Evolutionary conservation across 495 filamentous ascomycete species (phyloP).

Genomic region (Penicillium canescens): DNA sequence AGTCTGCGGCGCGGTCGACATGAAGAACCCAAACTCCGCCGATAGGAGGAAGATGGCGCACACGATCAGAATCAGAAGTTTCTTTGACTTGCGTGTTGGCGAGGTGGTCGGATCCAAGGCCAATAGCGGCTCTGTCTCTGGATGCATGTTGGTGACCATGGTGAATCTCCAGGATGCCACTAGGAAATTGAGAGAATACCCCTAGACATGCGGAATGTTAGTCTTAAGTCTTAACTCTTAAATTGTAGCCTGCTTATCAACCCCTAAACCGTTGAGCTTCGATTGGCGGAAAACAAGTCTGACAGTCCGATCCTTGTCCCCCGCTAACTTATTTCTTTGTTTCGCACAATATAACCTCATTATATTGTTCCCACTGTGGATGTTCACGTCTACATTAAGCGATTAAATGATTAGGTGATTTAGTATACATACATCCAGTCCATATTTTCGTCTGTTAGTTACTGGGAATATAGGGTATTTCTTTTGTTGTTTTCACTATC

Average conservation of each 20-base stretch:
- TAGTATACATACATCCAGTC: too few relatives aligned
- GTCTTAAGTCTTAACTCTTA: too few relatives aligned
- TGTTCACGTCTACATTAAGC: too few relatives aligned
- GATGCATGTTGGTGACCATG: background rate
- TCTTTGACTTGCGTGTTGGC: conserved; percentile 9
- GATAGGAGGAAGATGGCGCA: conserved; percentile 19
- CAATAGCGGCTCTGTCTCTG: conserved; percentile 1
- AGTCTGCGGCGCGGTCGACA: conserved; percentile 33
- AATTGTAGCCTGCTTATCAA: background rate
- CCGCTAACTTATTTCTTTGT: background rate
- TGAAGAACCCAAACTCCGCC: conserved; percentile 27
- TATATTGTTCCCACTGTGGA: background rate
- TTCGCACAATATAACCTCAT: too few relatives aligned
- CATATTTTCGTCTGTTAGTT: too few relatives aligned
- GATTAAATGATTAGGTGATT: too few relatives aligned
- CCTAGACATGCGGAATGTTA: background rate
- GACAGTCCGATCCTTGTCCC: background rate
- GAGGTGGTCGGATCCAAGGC: background rate
- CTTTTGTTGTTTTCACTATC: background rate
- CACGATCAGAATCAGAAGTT: conserved; percentile 16
- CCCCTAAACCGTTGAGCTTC: too few relatives aligned
- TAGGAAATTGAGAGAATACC: background rate
- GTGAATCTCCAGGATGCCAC: background rate
- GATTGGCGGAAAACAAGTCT: too few relatives aligned
- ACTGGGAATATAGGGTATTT: too few relatives aligned